Conservation (phyloP, 2,329 filamentous ascomycete genomes). For the Alternaria burnsii region DNA sequence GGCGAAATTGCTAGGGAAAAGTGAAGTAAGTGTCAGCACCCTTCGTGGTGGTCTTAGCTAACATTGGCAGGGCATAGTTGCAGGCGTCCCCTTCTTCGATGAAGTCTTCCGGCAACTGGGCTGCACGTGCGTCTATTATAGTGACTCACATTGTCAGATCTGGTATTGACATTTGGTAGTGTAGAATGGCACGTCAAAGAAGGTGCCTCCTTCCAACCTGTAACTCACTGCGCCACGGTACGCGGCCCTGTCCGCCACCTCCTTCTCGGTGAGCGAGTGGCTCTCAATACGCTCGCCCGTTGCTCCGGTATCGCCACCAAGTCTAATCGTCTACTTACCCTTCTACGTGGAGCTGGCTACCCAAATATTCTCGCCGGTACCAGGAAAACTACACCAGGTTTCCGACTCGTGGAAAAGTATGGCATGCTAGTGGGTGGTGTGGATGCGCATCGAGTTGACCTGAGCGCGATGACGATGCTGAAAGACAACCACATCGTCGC, state of each 20-base stretch:
- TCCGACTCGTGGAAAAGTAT: slow-evolving; percentile 96
- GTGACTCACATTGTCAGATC: background rate
- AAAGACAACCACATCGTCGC: slow-evolving; percentile 99
- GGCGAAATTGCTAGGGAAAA: slow-evolving; percentile 65
- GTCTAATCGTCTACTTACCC: slow-evolving; percentile 58
- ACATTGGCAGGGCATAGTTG: slow-evolving; percentile 72
- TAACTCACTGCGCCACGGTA: slow-evolving; percentile 78
- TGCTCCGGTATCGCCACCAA: slow-evolving; percentile 90
- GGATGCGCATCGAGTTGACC: slow-evolving; percentile 89
- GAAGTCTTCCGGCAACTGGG: slow-evolving; percentile 91
- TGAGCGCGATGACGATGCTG: slow-evolving; percentile 93
- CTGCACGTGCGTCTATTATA: slow-evolving; percentile 67
- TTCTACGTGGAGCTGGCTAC: slow-evolving; percentile 73
- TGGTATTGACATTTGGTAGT: slow-evolving; percentile 40
- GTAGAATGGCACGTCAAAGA: slow-evolving; percentile 88
- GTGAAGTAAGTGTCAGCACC: slow-evolving; percentile 51
- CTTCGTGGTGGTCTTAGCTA: background rate
- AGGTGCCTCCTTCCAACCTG: slow-evolving; percentile 70
- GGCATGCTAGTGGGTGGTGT: slow-evolving; percentile 94
- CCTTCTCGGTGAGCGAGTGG: slow-evolving; percentile 91
- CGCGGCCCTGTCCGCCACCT: slow-evolving; percentile 82
- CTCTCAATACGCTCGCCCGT: slow-evolving; percentile 86
- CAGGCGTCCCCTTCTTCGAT: slow-evolving; percentile 92
- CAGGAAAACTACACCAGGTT: slow-evolving; percentile 95
- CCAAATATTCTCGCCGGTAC: slow-evolving; percentile 88